A percentile compares a stretch with the other conserved stretches of the same genome.
Conservation (phyloP, 2,329 filamentous ascomycete species). For the Tolypocladium amazonense region DNA sequence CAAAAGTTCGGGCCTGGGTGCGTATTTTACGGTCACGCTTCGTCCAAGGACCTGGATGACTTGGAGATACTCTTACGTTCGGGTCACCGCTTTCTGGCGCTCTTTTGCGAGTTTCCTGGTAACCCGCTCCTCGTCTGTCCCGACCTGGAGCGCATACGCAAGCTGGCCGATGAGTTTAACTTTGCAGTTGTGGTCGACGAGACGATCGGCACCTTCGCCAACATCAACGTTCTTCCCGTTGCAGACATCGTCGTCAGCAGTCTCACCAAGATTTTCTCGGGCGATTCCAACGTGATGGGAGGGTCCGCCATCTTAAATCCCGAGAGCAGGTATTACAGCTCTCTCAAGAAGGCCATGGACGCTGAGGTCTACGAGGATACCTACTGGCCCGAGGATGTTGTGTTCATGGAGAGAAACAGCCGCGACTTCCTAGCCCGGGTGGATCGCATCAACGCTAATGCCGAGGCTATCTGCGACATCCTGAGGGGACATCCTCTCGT, state of each 20-base stretch:
- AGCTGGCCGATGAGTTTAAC: slow-evolving; percentile 69
- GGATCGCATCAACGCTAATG: slow-evolving; percentile 73
- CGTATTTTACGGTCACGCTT: slow-evolving; percentile 76
- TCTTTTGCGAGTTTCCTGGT: slow-evolving; percentile 93
- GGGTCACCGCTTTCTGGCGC: slow-evolving; percentile 68
- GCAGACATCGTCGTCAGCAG: slow-evolving; percentile 91
- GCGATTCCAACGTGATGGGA: slow-evolving; percentile 97
- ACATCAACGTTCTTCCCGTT: slow-evolving; percentile 82
- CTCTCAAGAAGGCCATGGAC: slow-evolving; percentile 56
- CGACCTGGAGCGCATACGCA: slow-evolving; percentile 70
- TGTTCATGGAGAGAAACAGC: slow-evolving; percentile 95
- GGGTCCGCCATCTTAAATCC: slow-evolving; percentile 60
- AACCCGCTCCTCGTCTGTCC: slow-evolving; percentile 84
- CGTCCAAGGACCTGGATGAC: slow-evolving; percentile 69
- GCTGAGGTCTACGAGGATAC: slow-evolving; percentile 66
- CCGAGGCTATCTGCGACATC: slow-evolving; percentile 70
- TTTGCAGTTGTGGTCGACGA: slow-evolving; percentile 92
- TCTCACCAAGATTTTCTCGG: slow-evolving; percentile 93
- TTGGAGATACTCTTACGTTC: slow-evolving; percentile 59
- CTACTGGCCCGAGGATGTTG: slow-evolving; percentile 86
- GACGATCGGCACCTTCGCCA: slow-evolving; percentile 92
- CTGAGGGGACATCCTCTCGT: slow-evolving; percentile 52
- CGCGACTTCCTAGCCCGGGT: slow-evolving; percentile 80
- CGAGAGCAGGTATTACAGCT: slow-evolving; percentile 56
- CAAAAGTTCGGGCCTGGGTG: slow-evolving; percentile 90